Evolutionary conservation across 768 basidiomycete genomes (phyloP).

Genomic region (Pulveroboletus sp.): DNA sequence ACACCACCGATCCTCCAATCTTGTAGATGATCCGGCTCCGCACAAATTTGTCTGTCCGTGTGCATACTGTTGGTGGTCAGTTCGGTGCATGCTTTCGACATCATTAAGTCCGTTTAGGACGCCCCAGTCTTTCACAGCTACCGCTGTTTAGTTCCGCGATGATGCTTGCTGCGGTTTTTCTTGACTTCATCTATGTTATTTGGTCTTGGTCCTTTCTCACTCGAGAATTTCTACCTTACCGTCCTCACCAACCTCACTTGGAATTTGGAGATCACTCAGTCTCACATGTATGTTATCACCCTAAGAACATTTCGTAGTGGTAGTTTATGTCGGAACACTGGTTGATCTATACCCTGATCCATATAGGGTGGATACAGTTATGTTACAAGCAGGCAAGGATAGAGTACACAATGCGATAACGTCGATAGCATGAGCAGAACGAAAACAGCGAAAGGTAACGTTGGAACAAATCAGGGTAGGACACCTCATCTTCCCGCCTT

Average conservation of each 20-base stretch:
- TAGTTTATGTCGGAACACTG: constrained; percentile 11
- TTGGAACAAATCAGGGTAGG: not conserved
- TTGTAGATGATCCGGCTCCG: constrained; percentile 23
- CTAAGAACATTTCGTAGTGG: constrained; percentile 7
- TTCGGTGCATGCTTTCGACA: not conserved
- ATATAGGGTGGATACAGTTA: constrained; percentile 7
- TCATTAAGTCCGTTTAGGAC: constrained; percentile 1
- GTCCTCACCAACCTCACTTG: constrained; percentile 2
- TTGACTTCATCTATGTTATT: constrained; percentile 14
- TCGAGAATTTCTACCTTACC: constrained; percentile 7
- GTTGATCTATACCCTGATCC: constrained; percentile 16
- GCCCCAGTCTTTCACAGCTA: constrained; percentile 25
- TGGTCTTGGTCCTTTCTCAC: constrained; percentile 16
- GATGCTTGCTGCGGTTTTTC: constrained; percentile 22
- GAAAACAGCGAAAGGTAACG: not conserved
- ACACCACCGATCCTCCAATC: not conserved
- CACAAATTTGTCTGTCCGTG: constrained; percentile 24
- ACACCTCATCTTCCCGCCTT: not conserved
- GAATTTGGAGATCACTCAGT: constrained; percentile 7
- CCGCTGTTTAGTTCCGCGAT: constrained; percentile 32
- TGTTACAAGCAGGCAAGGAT: not conserved
- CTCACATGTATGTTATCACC: constrained; percentile 6
- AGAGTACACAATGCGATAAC: too few relatives aligned
- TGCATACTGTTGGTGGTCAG: constrained; percentile 22
- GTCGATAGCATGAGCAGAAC: constrained; percentile 11